Evolutionary conservation across 106 monocot genomes (phyloP).

Genomic region (Dendrobium chrysotoxum): DNA sequence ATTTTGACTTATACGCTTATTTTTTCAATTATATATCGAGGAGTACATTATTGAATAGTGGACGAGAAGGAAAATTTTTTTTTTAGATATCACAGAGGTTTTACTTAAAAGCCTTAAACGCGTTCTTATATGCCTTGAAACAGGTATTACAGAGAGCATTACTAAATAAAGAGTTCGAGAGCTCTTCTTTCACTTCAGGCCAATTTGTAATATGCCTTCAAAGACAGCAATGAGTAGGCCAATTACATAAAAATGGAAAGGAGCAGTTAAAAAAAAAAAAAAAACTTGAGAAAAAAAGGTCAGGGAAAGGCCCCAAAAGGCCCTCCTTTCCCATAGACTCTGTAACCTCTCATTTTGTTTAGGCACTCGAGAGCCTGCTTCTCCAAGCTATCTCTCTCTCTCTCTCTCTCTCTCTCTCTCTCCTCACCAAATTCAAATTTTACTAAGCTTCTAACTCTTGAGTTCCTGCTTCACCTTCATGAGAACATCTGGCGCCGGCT

Average conservation of each 20-base stretch:
- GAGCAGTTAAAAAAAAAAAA: neutral
- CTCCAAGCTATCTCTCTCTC: too few relatives aligned
- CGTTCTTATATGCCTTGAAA: too few relatives aligned
- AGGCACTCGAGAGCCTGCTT: too few relatives aligned
- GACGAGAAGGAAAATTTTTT: too few relatives aligned
- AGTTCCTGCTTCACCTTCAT: neutral
- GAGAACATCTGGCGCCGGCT: neutral
- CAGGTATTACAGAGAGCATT: neutral
- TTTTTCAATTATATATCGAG: too few relatives aligned
- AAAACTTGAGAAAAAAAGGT: neutral
- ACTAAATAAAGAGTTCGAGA: neutral
- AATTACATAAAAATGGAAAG: neutral
- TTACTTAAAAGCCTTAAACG: too few relatives aligned
- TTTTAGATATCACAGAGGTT: too few relatives aligned
- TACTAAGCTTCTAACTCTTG: neutral
- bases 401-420: neutral
- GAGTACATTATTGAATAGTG: too few relatives aligned
- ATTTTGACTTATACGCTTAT: too few relatives aligned
- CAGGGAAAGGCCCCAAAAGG: neutral
- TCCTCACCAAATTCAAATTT: neutral
- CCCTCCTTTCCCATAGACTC: neutral
- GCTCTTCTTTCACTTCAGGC: neutral
- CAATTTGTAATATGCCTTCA: neutral
- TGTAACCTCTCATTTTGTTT: neutral
- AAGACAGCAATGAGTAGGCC: neutral